phyloP scores from a whole-genome alignment of 768 basidiomycete species.

The Flagelloscypha sp. region DNA sequence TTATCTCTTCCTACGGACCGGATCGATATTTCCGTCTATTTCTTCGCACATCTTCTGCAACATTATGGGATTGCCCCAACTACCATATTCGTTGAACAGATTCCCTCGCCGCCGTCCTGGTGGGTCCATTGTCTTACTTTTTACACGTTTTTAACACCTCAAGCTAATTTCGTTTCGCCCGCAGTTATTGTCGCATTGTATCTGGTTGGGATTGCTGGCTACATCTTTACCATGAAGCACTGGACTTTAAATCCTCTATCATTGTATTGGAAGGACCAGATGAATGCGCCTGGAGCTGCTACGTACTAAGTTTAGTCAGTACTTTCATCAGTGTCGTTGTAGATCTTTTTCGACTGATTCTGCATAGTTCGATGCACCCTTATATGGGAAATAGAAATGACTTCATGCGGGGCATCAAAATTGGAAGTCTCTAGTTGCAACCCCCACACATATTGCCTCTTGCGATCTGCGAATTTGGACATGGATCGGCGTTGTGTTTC shows the following conservation, averaged over 20 bases:
- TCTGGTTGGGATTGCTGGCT: slow-evolving; percentile 49
- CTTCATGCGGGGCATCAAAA: too few relatives aligned
- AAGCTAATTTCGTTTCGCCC: slow-evolving; percentile 6
- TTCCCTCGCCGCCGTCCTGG: slow-evolving; percentile 45
- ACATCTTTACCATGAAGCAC: slow-evolving; percentile 40
- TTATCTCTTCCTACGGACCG: slow-evolving; percentile 80
- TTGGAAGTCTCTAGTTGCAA: too few relatives aligned
- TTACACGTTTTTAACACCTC: slow-evolving; percentile 8
- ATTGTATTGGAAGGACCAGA: slow-evolving; percentile 43
- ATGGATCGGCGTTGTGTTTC: too few relatives aligned
- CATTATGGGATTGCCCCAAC: slow-evolving; percentile 81
- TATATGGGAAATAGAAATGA: too few relatives aligned
- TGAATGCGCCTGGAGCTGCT: too few relatives aligned
- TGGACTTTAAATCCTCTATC: slow-evolving; percentile 38
- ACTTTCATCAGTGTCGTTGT: slow-evolving; percentile 2
- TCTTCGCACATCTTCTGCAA: slow-evolving; percentile 89
- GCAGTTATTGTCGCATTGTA: slow-evolving; percentile 52
- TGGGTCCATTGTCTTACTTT: slow-evolving; percentile 24
- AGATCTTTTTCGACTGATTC: slow-evolving; percentile 12
- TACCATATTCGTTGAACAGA: slow-evolving; percentile 43
- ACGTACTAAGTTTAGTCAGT: too few relatives aligned
- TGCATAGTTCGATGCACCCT: not conserved
- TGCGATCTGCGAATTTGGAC: too few relatives aligned
- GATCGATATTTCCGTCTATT: slow-evolving; percentile 72
- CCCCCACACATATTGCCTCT: too few relatives aligned